Conservation (phyloP, 2,329 filamentous ascomycete genomes). For the Davidsoniella australis region DNA sequence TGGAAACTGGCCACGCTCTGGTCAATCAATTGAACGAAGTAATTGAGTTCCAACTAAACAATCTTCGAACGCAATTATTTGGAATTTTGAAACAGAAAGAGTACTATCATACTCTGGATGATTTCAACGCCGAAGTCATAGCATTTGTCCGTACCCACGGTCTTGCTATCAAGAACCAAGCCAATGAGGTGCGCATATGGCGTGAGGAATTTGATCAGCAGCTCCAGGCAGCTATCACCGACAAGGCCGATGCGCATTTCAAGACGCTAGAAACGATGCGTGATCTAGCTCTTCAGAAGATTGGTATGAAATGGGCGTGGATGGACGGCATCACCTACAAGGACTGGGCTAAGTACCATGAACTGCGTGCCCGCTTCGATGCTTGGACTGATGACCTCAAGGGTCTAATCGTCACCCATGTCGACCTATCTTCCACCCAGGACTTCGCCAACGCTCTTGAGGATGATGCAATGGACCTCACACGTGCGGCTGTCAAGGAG, state of each 20-base stretch:
- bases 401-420: conserved; percentile 55
- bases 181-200: conserved; percentile 63
- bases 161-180: conserved; percentile 55
- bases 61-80: conserved; percentile 42
- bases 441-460: conserved; percentile 53
- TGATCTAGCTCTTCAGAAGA: conserved; percentile 72
- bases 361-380: conserved; percentile 64
- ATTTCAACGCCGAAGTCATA: conserved; percentile 26
- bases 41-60: conserved; percentile 43
- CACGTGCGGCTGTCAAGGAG: conserved; percentile 64
- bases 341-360: conserved; percentile 91
- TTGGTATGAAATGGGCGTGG: conserved; percentile 90
- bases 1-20: conserved; percentile 49
- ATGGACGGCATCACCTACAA: conserved; percentile 92
- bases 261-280: conserved; percentile 68
- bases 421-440: conserved; percentile 51
- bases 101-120: conserved; percentile 28
- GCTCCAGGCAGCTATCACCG: conserved; percentile 49
- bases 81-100: conserved; percentile 40
- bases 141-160: conserved; percentile 47
- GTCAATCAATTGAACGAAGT: conserved; percentile 52
- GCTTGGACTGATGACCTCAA: conserved; percentile 76
- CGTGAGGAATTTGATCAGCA: conserved; percentile 54
- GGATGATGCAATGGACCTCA: conserved; percentile 62
- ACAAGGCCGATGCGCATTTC: conserved; percentile 64